Base-by-base conservation (phyloP, 768 basidiomycete genomes). In the Leccinum broughii region DNA sequence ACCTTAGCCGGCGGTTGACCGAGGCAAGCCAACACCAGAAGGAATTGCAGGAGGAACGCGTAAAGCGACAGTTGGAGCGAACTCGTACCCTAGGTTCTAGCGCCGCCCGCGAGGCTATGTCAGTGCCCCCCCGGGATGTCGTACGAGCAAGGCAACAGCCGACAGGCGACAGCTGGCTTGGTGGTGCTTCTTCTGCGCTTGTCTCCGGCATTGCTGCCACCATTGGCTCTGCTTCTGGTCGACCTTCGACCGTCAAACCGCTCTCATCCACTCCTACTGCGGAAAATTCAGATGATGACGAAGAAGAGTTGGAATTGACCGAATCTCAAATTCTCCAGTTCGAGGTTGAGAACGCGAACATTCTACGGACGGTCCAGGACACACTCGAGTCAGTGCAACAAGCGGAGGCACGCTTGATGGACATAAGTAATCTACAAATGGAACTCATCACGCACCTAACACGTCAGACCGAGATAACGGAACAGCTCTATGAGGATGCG, bases 401-500 rank as follows among this genome's bases (percentile, higher is more conserved):
- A 70, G 96, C 96, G 26, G 96, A 99, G 71, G 86, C 91, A 50
- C 86, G 92, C 35, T 76, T 99, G 58, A 81, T 95, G 78, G 96
- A 98, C 69, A 98, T 99, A 68, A 92, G 92, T 66, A 83, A 90
- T 46, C 77, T 99, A 59, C 97, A 99, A 79, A 88, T 91, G 77
- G 92, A 98, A 74, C 81, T 99, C 65, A 86, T 97, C 54, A 79
- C 84, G 14, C 94, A 98, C 71, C 81, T 99, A 44, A 89, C 90
- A 37, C 83, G 80, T 68, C 97, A 99, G 80, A 90, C 90, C 3
- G 95, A 95, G 77, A 75, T 95, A 65, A 94, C 95, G 10, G 95
- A 98, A 68, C 87, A 93, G 73, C 77, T 99, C 61, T 97, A 93
- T 70, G 94, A 97, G 66, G 96, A 99, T 69, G 95, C 94, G 9